These are phyloP conservation scores for Paraglomus occultum DNA, from an alignment of 192 early-diverging fungal species.

Conservation along the genomic window DNA sequence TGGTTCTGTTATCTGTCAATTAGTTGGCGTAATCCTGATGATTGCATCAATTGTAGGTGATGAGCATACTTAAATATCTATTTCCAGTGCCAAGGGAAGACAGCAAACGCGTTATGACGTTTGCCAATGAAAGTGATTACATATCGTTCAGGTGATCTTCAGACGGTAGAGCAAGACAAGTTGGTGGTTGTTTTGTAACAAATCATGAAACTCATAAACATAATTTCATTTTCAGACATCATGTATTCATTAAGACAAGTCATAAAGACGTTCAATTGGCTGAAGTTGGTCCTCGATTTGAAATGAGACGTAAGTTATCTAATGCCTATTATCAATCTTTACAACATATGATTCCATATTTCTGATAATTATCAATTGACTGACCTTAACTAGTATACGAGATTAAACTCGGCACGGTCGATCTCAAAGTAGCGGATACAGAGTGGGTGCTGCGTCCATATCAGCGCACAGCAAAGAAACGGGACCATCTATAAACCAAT, in stretches of 20 bases:
- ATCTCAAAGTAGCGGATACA: slow-evolving; percentile 90
- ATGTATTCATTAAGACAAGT: slow-evolving; percentile 88
- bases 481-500: slow-evolving; percentile 59
- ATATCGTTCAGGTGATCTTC: slow-evolving; percentile 79
- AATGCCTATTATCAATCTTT: slow-evolving; percentile 12
- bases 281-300: slow-evolving; percentile 98
- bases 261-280: slow-evolving; percentile 90
- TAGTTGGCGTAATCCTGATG: not conserved
- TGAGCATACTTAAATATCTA: slow-evolving; percentile 90
- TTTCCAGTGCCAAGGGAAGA: slow-evolving; percentile 98
- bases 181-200: not conserved
- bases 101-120: slow-evolving; percentile 95
- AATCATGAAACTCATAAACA: not conserved
- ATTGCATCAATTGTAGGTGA: slow-evolving; percentile 44
- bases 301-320: slow-evolving; percentile 77
- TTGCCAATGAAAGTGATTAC: slow-evolving; percentile 94
- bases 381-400: slow-evolving; percentile 69
- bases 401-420: slow-evolving; percentile 93
- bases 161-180: too few species aligned
- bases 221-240: slow-evolving; percentile 65
- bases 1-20: not conserved
- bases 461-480: slow-evolving; percentile 80
- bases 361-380: not conserved
- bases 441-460: slow-evolving; percentile 97
- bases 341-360: not conserved